Conservation (phyloP, 2,329 filamentous ascomycete genomes). For the Aspergillus clavatus region DNA sequence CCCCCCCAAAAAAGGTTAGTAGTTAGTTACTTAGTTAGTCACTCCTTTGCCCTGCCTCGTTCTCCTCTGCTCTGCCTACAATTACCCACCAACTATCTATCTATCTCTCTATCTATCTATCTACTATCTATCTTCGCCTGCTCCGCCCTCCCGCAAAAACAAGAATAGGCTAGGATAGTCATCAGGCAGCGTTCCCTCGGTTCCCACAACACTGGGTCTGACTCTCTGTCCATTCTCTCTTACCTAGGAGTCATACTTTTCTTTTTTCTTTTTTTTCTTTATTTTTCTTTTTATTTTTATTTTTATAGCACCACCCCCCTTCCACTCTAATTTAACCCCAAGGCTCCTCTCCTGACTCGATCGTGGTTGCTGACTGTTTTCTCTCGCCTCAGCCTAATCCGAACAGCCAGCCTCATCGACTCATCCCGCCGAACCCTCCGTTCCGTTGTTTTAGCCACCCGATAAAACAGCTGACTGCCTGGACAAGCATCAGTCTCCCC, state of each 20-base stretch:
- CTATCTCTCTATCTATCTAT: conserved; percentile 14
- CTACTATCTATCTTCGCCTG: conserved; percentile 6
- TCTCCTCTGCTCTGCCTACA: conserved; percentile 13
- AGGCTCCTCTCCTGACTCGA: conserved; percentile 1
- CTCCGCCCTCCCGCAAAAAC: conserved; percentile 8
- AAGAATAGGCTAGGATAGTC: conserved; percentile 13
- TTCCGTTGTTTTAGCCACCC: conserved; percentile 11
- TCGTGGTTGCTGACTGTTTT: conserved; percentile 16
- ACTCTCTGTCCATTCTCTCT: no score
- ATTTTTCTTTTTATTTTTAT: no score
- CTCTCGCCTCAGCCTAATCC: conserved; percentile 15
- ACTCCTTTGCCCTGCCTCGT: conserved; percentile 3
- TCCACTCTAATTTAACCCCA: no score
- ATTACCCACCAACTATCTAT: no score
- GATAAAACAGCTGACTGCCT: conserved; percentile 27
- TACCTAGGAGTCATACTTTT: conserved; percentile 7
- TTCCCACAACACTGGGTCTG: not conserved
- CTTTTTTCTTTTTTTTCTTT: no score
- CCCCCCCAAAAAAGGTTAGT: not conserved
- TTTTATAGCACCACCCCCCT: no score
- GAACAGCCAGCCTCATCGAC: conserved; percentile 12
- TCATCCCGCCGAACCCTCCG: conserved; percentile 5
- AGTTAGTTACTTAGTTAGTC: conserved; percentile 10
- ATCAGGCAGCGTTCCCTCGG: conserved; percentile 14
- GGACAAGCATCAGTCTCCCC: conserved; percentile 19